These are phyloP conservation scores for Echinochloa phyllopogon DNA, from an alignment of 176 grass and related monocot species.

Conservation along the genomic window DNA sequence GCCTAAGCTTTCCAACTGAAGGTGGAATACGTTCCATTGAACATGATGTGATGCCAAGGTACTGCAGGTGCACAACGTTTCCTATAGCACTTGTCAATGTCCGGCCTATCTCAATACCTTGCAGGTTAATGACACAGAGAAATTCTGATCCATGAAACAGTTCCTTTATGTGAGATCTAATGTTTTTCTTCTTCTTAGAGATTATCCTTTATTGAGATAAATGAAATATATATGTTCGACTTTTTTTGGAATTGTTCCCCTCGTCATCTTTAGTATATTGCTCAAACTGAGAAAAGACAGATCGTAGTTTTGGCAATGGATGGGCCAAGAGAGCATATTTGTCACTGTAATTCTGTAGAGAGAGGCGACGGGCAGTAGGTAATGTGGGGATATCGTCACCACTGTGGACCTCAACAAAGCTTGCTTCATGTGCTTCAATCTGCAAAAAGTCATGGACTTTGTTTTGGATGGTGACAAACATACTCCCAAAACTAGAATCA, in stretches of 20 bases:
- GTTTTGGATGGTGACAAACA: conserved; percentile 36
- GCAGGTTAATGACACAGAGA: conserved; percentile 4
- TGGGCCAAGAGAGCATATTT: conserved; percentile 33
- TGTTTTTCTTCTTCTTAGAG: background rate
- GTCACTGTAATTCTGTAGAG: conserved; percentile 44
- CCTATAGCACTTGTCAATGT: conserved; percentile 8
- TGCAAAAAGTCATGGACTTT: conserved; percentile 46
- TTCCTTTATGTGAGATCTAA: conserved; percentile 9
- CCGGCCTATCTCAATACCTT: conserved; percentile 24
- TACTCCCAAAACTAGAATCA: background rate
- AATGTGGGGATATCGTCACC: conserved; percentile 13
- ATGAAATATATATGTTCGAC: background rate
- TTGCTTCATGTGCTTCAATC: conserved; percentile 46
- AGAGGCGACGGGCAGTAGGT: conserved; percentile 39
- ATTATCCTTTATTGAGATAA: background rate
- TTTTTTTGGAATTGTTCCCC: background rate
- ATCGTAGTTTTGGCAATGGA: conserved; percentile 45
- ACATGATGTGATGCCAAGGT: conserved; percentile 25
- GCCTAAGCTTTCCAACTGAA: background rate
- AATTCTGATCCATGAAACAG: conserved; percentile 13
- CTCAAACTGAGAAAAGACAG: conserved; percentile 48
- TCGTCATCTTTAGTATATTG: background rate
- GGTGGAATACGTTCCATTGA: background rate
- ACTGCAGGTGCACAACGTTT: conserved; percentile 27
- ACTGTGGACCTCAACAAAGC: conserved; percentile 45